Conservation (phyloP, 2,329 filamentous ascomycete genomes). For the Moelleriella libera region DNA sequence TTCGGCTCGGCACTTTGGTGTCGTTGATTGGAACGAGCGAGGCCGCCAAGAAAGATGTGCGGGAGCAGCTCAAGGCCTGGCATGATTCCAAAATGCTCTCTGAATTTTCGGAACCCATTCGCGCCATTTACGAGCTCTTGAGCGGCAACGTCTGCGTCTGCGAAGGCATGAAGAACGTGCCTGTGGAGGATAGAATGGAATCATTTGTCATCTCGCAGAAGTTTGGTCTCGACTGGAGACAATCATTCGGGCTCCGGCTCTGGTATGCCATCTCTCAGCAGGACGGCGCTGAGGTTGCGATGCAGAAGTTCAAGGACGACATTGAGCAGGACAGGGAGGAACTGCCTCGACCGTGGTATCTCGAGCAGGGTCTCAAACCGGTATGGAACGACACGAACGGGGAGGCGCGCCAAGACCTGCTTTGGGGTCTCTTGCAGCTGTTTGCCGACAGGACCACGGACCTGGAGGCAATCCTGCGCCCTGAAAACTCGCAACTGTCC, state of each 20-base stretch:
- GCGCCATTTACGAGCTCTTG: conserved; percentile 79
- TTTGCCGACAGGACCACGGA: conserved; percentile 48
- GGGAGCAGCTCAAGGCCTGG: conserved; percentile 73
- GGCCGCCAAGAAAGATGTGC: conserved; percentile 58
- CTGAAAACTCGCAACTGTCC: conserved; percentile 63
- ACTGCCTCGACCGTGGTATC: conserved; percentile 58
- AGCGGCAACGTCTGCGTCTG: conserved; percentile 78
- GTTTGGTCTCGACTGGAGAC: conserved; percentile 84
- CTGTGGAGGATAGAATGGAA: conserved; percentile 65
- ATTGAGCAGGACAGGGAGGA: conserved; percentile 58
- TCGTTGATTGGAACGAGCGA: conserved; percentile 67
- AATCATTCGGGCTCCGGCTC: conserved; percentile 78
- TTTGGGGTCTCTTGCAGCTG: conserved; percentile 78
- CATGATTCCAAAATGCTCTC: conserved; percentile 67
- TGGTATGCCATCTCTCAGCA: conserved; percentile 68
- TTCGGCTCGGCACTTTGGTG: conserved; percentile 72
- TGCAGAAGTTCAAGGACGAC: conserved; percentile 60
- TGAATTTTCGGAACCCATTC: conserved; percentile 73
- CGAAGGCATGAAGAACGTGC: conserved; percentile 58
- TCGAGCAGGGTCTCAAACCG: conserved; percentile 41
- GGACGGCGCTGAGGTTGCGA: conserved; percentile 58
- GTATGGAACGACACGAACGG: conserved; percentile 47
- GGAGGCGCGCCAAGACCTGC: conserved; percentile 54
- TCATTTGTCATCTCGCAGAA: conserved; percentile 72
- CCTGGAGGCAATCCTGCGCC: conserved; percentile 58